Conservation (phyloP, 495 filamentous ascomycete species). For the Zalerion maritima region DNA sequence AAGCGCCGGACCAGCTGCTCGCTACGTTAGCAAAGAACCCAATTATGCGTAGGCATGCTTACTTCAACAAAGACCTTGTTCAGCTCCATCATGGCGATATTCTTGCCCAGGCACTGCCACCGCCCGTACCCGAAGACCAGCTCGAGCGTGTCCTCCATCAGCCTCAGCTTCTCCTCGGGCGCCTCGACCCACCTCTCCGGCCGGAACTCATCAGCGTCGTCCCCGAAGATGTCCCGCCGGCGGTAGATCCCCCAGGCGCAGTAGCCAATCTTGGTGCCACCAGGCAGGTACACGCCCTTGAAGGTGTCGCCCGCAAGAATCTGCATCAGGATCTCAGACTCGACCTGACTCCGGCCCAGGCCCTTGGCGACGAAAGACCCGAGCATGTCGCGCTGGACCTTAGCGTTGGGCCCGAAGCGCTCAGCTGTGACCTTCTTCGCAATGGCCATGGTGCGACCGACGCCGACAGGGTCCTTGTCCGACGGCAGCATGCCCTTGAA, state of each 20-base stretch:
- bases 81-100: constrained; percentile 27
- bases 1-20: constrained; percentile 28
- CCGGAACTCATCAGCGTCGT: constrained; percentile 29
- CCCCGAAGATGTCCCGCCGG: constrained; percentile 24
- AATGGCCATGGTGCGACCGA: constrained; percentile 11
- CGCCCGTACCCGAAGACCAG: constrained; percentile 21
- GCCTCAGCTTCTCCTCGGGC: constrained; percentile 9
- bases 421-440: constrained; percentile 17
- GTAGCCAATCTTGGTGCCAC: constrained; percentile 38
- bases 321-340: constrained; percentile 26
- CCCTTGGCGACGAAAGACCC: constrained; percentile 29
- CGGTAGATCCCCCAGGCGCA: constrained; percentile 14
- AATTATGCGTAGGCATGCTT: too few relatives aligned
- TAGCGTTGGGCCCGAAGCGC: constrained; percentile 17
- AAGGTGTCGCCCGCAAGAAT: constrained; percentile 28
- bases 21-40: constrained; percentile 1
- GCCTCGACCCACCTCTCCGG: constrained; percentile 39
- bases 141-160: constrained; percentile 19
- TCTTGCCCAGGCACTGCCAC: constrained; percentile 24
- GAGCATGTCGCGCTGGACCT: constrained; percentile 26
- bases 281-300: constrained; percentile 38
- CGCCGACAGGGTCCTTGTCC: constrained; percentile 12
- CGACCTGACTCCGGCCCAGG: constrained; percentile 22
- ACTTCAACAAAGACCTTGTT: constrained; percentile 39
- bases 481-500: constrained; percentile 14